Evolutionary conservation across 768 basidiomycete species (phyloP).

Genomic region (Tylopilus plumbeoviolaceoides): DNA sequence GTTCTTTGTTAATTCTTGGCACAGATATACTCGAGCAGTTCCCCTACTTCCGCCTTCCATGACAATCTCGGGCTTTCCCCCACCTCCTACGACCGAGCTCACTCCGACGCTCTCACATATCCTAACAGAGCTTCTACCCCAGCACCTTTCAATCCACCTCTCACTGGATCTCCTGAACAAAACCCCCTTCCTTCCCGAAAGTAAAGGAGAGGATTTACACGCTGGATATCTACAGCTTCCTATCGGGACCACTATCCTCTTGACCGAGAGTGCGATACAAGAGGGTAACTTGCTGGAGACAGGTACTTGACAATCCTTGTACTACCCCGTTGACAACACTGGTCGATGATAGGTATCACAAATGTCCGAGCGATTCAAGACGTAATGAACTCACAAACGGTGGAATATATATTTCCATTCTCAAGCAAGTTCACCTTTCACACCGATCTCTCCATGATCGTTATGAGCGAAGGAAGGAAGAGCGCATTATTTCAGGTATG

Average conservation of each 20-base stretch:
- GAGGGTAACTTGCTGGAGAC: constrained; percentile 64
- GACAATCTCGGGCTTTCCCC: constrained; percentile 60
- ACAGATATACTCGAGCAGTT: constrained; percentile 63
- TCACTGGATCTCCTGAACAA: constrained; percentile 61
- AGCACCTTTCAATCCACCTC: constrained; percentile 52
- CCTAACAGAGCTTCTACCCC: constrained; percentile 57
- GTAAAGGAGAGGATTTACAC: constrained; percentile 67
- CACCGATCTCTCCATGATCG: constrained; percentile 66
- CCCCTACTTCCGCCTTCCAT: constrained; percentile 66
- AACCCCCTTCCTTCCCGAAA: constrained; percentile 56
- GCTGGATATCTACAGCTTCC: constrained; percentile 75
- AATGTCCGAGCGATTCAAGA: constrained; percentile 65
- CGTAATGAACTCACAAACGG: constrained; percentile 57
- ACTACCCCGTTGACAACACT: neutral
- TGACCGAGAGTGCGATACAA: constrained; percentile 63
- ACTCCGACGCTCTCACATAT: constrained; percentile 50
- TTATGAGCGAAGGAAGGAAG: constrained; percentile 59
- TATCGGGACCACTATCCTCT: constrained; percentile 49
- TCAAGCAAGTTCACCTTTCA: constrained; percentile 62
- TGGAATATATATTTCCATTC: constrained; percentile 76
- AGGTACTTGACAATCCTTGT: constrained; percentile 22
- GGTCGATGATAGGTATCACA: constrained; percentile 43
- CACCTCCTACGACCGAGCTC: constrained; percentile 27
- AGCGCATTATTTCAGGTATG: constrained; percentile 70
- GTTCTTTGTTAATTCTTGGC: constrained; percentile 1